These are phyloP conservation scores for Talaromyces stipitatus DNA, from an alignment of 495 filamentous ascomycete genomes.

Conservation along the genomic window DNA sequence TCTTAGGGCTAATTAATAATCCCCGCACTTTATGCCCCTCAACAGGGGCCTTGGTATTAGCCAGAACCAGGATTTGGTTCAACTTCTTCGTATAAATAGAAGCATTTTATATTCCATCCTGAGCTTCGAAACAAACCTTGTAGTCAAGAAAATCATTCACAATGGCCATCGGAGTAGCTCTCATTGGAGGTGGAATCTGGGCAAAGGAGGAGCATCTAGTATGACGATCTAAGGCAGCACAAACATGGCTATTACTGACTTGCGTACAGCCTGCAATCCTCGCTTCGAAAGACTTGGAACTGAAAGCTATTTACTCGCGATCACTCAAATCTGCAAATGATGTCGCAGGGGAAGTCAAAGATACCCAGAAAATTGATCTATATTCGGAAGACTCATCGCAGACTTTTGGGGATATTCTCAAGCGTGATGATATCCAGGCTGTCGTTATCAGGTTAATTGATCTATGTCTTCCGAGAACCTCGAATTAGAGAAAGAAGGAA, in stretches of 20 bases:
- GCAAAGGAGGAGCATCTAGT: conserved; percentile 11
- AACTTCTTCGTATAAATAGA: background rate
- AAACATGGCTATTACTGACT: background rate
- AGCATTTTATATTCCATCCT: background rate
- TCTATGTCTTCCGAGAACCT: background rate
- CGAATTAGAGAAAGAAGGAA: background rate
- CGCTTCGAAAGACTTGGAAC: conserved; percentile 31
- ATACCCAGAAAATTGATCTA: conserved; percentile 39
- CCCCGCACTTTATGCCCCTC: background rate
- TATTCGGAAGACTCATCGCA: conserved; percentile 55
- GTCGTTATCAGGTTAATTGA: conserved; percentile 59
- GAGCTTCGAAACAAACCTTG: background rate
- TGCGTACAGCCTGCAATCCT: conserved; percentile 41
- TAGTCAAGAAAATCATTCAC: background rate
- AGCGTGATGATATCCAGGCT: conserved; percentile 55
- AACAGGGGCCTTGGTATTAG: background rate
- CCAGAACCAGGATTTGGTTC: background rate
- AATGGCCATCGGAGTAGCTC: conserved; percentile 1
- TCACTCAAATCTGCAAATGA: conserved; percentile 43
- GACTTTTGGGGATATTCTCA: conserved; percentile 55
- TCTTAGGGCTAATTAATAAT: background rate
- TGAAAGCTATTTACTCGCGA: conserved; percentile 59
- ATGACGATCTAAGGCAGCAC: conserved; percentile 4
- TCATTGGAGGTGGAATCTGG: conserved; percentile 1
- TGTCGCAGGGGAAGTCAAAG: conserved; percentile 13